Conservation (phyloP, 2,329 filamentous ascomycete genomes). For the Akanthomyces uredinophilus region DNA sequence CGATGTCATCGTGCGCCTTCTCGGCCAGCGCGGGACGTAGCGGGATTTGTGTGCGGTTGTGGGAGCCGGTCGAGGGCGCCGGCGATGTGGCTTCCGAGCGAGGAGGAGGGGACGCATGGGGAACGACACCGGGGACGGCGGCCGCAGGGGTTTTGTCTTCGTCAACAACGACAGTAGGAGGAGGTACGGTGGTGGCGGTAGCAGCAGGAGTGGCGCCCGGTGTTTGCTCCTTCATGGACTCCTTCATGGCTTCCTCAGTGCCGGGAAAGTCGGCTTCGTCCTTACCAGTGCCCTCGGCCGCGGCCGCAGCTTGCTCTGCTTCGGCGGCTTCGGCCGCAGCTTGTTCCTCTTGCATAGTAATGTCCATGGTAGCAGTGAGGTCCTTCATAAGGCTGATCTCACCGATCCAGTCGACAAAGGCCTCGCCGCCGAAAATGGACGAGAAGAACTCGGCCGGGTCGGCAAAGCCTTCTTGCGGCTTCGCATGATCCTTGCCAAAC, state of each 20-base stretch:
- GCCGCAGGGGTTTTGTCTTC: constrained; percentile 30
- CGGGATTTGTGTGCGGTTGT: constrained; percentile 53
- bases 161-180: constrained; percentile 37
- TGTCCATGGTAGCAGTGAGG: constrained; percentile 96
- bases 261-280: constrained; percentile 47
- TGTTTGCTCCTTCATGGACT: constrained; percentile 45
- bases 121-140: constrained; percentile 15
- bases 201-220: constrained; percentile 25
- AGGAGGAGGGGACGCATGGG: constrained; percentile 23
- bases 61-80: constrained; percentile 38
- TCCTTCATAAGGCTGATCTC: constrained; percentile 99
- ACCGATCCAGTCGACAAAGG: constrained; percentile 93
- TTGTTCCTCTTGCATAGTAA: constrained; percentile 79
- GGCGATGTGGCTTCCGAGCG: constrained; percentile 35
- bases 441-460: constrained; percentile 97
- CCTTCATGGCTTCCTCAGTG: constrained; percentile 51
- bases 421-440: constrained; percentile 96
- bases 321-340: constrained; percentile 51
- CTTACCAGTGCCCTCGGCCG: constrained; percentile 36
- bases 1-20: constrained; percentile 70
- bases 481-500: constrained; percentile 90
- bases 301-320: constrained; percentile 48
- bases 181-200: constrained; percentile 25
- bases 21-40: constrained; percentile 85
- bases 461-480: constrained; percentile 86